Base-by-base conservation (phyloP, 768 basidiomycete species). In the Trametes punicea region DNA sequence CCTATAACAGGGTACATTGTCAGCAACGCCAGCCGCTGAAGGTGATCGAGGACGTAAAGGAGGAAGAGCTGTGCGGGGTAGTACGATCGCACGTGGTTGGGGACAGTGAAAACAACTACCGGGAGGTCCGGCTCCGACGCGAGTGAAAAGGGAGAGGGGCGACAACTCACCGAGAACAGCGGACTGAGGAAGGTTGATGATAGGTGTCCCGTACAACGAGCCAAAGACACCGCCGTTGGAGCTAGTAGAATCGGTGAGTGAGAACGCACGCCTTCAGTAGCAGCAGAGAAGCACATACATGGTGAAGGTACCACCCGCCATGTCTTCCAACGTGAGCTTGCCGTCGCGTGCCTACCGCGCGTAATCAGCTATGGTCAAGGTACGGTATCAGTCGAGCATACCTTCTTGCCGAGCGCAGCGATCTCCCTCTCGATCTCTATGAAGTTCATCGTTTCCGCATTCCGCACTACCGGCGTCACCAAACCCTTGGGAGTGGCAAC, bases 211-310 rank as follows among this genome's bases (percentile, higher is more conserved):
- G 67, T 88, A 97, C 46, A 99, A 76, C 46, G 93, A 96, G 40
- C 96, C 96, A 67, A 99, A 99, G 69, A 99, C 96, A 65, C 96
- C 96, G 41, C 96, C 97, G 68, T 99, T 99, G 36, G 97, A 98
- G 72, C 93, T 96, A 36, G 34, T 9, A 36, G 13, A 15, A 60
- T 21, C 42, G 31, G 34, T 39, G 41, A 26, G 40, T 50, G 49
- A 44, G 45, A 34, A 50, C 38, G 38, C 29, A 45, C 26, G 23
- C 34, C 15, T 8, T 10, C 39, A 31, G 16, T 11, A 23, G 16
- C 52, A 29, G 58, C 9, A 31, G 33, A 27, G 13, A 42, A 29
- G 45, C 33, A 75, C 88, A 61, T 63, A 93, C 93, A 98, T 98
- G 62, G 96, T 98, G 81, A 99, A 98, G n/a, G 93, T 87, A 46